Evolutionary conservation across 495 filamentous ascomycete genomes (phyloP), one percentile per base, ranked within the genome.

Genomic region (Aspergillus baeticus): DNA sequence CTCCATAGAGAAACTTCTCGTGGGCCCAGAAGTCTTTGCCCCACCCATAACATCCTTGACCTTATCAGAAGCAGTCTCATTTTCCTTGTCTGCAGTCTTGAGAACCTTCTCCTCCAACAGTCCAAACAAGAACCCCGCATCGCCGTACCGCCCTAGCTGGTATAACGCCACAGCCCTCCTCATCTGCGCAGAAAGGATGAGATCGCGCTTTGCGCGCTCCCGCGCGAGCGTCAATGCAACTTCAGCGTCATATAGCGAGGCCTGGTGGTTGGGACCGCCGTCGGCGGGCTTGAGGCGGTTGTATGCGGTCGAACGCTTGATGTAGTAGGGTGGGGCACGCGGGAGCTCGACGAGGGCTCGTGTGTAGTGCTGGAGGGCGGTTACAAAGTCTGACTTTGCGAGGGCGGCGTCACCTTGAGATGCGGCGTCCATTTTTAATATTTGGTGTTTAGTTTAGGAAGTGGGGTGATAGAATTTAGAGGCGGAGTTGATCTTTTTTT

Each of bases 291-390:
- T 77, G 0, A 83, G 72, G 51, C 92, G 87, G 8, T 90, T 82
- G 64, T 90, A 87, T 23, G 92, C 91, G 10, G 86, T 92, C 2
- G 91, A 89, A 22, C 95, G 90, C 67, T 94, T 87, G 57, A 96
- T 84, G 58, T 94, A 88, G 81, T 95, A 98, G 55, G 83, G 69
- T 5, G 90, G 88, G 7, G 91, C 87, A 31, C 79, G 82, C 10
- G 89, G 85, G 6, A 80, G 78, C 33, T 72, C 68, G 23, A 76
- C 61, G 5, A 98, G 73, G n/a, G 92, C 94, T 43, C 79, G 74
- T n/a, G 92, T 89, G 59, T 90, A 90, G 60, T 87, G 77, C 7
- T 71, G 68, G 62, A 96, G 83, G 10, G 91, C 93, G 23, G 76
- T 73, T 10, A 73, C 66, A 59, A 82, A 94, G 48, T 95, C 77